These are phyloP conservation scores for Vishniacozyma victoriae DNA, from an alignment of 768 basidiomycete species.

Conservation along the genomic window DNA sequence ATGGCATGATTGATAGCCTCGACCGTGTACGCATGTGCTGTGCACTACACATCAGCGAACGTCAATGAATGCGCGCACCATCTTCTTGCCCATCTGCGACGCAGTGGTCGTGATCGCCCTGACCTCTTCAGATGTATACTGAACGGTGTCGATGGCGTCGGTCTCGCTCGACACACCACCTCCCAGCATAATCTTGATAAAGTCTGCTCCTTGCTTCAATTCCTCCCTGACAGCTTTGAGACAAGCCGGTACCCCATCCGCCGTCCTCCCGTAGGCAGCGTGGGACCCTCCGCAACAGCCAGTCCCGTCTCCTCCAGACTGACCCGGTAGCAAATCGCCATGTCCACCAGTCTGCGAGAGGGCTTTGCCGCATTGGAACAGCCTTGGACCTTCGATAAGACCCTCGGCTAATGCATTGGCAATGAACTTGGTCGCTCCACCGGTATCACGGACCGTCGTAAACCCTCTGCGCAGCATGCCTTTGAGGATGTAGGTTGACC, in stretches of 20 bases:
- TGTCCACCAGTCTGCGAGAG: constrained; percentile 52
- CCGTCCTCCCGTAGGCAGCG: constrained; percentile 45
- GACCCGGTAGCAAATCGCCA: constrained; percentile 43
- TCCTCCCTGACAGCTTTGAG: constrained; percentile 49
- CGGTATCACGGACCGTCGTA: constrained; percentile 51
- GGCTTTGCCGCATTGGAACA: constrained; percentile 50
- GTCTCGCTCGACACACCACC: constrained; percentile 52
- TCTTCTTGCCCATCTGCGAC: constrained; percentile 49
- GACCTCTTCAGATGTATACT: constrained; percentile 51
- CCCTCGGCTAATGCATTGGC: constrained; percentile 50
- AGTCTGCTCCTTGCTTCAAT: constrained; percentile 50
- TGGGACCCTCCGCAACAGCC: constrained; percentile 20
- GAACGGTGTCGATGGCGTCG: constrained; percentile 51
- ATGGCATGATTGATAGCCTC: constrained; percentile 52
- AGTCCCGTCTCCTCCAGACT: constrained; percentile 12
- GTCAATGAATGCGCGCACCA: no score
- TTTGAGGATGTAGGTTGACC: constrained; percentile 46
- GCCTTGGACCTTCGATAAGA: constrained; percentile 48
- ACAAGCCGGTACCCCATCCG: constrained; percentile 50
- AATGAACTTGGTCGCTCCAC: constrained; percentile 49
- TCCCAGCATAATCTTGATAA: constrained; percentile 48
- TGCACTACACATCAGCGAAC: constrained; percentile 18
- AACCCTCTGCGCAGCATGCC: constrained; percentile 50
- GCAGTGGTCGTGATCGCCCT: constrained; percentile 50
- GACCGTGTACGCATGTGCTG: constrained; percentile 48